Conservation (phyloP, 2,329 filamentous ascomycete genomes). For the Cryphonectria carpinicola region DNA sequence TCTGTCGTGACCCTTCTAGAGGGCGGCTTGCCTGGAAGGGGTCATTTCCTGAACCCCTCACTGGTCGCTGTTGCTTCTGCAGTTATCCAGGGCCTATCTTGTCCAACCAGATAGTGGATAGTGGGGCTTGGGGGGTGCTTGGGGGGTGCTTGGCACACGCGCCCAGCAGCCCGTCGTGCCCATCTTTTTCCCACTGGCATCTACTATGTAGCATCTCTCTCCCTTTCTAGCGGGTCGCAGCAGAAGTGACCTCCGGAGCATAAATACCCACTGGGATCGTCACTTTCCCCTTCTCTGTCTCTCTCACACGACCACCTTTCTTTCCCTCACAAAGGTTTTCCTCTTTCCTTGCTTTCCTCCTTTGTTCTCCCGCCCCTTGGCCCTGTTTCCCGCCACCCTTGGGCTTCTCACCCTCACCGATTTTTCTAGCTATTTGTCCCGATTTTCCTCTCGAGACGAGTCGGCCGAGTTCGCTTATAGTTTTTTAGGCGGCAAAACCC, state of each 20-base stretch:
- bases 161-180: slow-evolving; percentile 14
- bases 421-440: background rate
- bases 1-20: background rate
- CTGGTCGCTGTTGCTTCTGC: background rate
- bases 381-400: slow-evolving; percentile 8
- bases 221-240: slow-evolving; percentile 13
- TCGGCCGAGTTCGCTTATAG: background rate
- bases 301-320: slow-evolving; percentile 7
- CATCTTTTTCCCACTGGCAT: slow-evolving; percentile 18
- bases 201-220: background rate
- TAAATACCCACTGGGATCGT: slow-evolving; percentile 27
- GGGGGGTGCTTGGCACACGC: slow-evolving; percentile 15
- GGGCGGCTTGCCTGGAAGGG: background rate
- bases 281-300: slow-evolving; percentile 1
- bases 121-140: slow-evolving; percentile 12
- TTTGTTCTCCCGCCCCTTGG: slow-evolving; percentile 18
- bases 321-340: background rate
- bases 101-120: slow-evolving; percentile 26
- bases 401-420: background rate
- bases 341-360: slow-evolving; percentile 11
- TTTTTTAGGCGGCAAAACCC: slow-evolving; percentile 5
- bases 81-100: background rate
- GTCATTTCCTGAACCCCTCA: background rate
- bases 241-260: slow-evolving; percentile 17
- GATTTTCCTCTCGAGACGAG: background rate